Evolutionary conservation across 495 filamentous ascomycete genomes (phyloP).

Genomic region (Lepidopterella palustris): DNA sequence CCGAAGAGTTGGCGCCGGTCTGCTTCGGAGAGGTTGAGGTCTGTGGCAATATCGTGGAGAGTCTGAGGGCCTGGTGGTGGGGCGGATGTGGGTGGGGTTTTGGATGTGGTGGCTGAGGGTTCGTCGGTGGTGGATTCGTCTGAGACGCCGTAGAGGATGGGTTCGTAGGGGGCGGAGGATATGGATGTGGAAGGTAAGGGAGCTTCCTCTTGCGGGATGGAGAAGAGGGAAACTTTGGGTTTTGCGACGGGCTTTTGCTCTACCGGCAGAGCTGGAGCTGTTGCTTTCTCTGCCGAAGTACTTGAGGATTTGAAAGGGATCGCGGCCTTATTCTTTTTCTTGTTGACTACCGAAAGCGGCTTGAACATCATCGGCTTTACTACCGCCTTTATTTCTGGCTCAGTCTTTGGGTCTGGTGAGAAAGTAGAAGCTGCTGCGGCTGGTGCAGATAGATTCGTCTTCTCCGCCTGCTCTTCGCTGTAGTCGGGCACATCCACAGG

Average conservation of each 20-base stretch:
- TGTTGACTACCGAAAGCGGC: slow-evolving; percentile 71
- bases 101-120: slow-evolving; percentile 1
- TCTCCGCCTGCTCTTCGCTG: not conserved
- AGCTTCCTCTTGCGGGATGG: slow-evolving; percentile 40
- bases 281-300: not conserved
- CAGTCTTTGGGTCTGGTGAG: slow-evolving; percentile 35
- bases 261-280: slow-evolving; percentile 15
- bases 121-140: slow-evolving; percentile 18
- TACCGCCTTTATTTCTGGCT: slow-evolving; percentile 59
- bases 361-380: slow-evolving; percentile 83
- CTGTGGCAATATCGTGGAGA: slow-evolving; percentile 59
- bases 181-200: slow-evolving; percentile 12
- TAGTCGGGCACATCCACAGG: slow-evolving; percentile 12
- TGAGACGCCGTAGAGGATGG: slow-evolving; percentile 15
- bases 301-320: not conserved
- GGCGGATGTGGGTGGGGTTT: slow-evolving; percentile 1
- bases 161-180: slow-evolving; percentile 39
- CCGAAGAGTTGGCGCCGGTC: slow-evolving; percentile 79
- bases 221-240: slow-evolving; percentile 56
- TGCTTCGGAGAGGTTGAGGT: slow-evolving; percentile 66
- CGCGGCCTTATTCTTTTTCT: slow-evolving; percentile 52
- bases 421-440: not conserved
- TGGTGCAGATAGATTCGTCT: not conserved
- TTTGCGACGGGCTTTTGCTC: slow-evolving; percentile 24
- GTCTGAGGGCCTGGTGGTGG: slow-evolving; percentile 35